Conservation (phyloP, 2,329 filamentous ascomycete species). For the Paradendryphiella salina region DNA sequence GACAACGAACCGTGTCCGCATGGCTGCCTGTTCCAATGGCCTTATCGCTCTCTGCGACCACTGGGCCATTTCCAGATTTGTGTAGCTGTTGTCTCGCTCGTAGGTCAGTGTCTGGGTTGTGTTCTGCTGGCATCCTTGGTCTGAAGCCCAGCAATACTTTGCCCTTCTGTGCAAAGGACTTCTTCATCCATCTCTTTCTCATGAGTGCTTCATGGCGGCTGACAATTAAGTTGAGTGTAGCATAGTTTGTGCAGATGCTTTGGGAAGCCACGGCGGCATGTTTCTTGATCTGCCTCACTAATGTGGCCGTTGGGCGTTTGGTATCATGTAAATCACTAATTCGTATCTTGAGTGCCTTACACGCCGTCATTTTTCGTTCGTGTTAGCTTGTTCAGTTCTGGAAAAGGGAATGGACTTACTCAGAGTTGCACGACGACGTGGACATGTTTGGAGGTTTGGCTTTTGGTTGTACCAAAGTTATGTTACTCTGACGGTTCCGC, state of each 20-base stretch:
- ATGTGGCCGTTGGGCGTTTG: not conserved
- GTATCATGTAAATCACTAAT: not conserved
- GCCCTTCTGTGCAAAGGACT: constrained; percentile 1
- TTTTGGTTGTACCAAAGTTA: too few species aligned
- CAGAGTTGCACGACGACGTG: too few species aligned
- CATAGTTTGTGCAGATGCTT: not conserved
- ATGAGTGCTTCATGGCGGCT: constrained; percentile 3
- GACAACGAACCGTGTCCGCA: not conserved
- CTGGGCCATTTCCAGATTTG: too few species aligned
- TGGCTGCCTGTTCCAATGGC: too few species aligned
- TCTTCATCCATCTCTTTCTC: constrained; percentile 4
- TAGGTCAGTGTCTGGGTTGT: not conserved
- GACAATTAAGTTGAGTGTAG: not conserved
- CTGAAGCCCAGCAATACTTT: not conserved
- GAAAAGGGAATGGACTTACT: too few species aligned
- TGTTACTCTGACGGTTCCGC: too few species aligned
- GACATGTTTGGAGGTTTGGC: too few species aligned
- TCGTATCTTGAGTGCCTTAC: not conserved
- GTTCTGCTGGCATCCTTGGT: not conserved
- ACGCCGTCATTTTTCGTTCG: not conserved
- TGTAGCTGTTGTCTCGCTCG: not conserved
- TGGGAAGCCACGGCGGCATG: not conserved
- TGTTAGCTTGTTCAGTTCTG: too few species aligned
- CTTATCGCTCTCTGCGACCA: too few species aligned
- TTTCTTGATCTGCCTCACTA: not conserved